Conservation (phyloP, 768 basidiomycete species). For the Trametes villosa region DNA sequence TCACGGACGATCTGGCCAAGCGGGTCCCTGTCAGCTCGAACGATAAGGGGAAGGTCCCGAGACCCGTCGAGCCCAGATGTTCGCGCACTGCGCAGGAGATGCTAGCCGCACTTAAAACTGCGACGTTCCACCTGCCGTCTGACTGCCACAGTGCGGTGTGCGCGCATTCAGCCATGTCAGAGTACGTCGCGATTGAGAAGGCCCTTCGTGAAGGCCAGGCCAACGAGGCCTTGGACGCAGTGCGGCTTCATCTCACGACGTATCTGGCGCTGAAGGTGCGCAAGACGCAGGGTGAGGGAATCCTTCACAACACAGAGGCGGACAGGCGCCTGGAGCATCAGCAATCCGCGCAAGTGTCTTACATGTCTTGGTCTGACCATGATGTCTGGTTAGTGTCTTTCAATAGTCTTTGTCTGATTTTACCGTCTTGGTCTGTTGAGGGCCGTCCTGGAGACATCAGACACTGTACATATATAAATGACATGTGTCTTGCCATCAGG, state of each 20-base stretch:
- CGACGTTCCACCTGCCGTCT: neutral
- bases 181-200: neutral
- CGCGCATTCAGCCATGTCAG: neutral
- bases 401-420: too few species aligned
- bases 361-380: too few species aligned
- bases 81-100: neutral
- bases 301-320: neutral
- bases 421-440: too few species aligned
- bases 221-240: constrained; percentile 4
- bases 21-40: neutral
- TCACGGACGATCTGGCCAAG: neutral
- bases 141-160: neutral
- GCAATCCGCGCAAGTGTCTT: too few species aligned
- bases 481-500: too few species aligned
- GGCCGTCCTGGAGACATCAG: too few species aligned
- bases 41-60: neutral
- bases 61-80: neutral
- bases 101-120: neutral
- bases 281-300: neutral
- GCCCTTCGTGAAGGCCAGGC: constrained; percentile 2
- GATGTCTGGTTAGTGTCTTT: too few species aligned
- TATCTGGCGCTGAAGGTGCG: neutral
- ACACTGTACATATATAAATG: too few species aligned
- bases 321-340: neutral
- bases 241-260: constrained; percentile 12